Evolutionary conservation across 148 eudicot species (phyloP), one percentile per base, ranked within the genome.

Genomic region (Camellia lanceoleosa): DNA sequence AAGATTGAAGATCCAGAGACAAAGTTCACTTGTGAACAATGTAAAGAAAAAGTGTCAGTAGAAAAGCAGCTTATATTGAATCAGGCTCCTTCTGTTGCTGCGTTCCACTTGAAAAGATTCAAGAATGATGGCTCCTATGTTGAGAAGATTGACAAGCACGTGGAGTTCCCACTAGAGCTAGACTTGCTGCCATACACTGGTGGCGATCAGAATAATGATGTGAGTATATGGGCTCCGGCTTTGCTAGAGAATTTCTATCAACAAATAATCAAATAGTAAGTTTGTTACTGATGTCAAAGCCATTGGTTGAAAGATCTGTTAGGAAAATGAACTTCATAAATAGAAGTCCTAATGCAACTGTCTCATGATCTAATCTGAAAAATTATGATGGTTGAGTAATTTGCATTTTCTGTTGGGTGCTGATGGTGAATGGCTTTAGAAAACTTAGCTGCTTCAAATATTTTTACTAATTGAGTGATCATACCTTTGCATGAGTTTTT

Each of bases 41-140:
- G 99, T 86, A 89, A 91, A 68, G 91, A 93, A 87, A 80, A 86
- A 86, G 99, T 96, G 52, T 77, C 92, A n/a, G 83, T 87, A 66
- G 93, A 92, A 83, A 96, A 96, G 84, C 97, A 96, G 78, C 97
- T 93, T 82, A 55, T 89, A 80, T 76, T 96, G 79, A 97, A 93
- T 60, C 87, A 87, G 84, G 86, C 87, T 82, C 99, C 99, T 63
- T 77, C 86, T 66, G 86, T 96, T 44, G 93, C 92, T 60, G 84
- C 88, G 41, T 87, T 96, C 54, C 99, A 96, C 87, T 80, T 96
- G 82, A 96, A 96, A 88, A 92, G 99, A 80, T 96, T 96, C 80
- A 93, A 96, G 86, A 89, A 87, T 80, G 87, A 93, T 87, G 98
- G 98, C 13, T 38, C 84, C 5, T 23, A 46, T 80, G 85, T 93